Evolutionary conservation across 495 filamentous ascomycete species (phyloP).

Genomic region (Xylaria bambusicola): DNA sequence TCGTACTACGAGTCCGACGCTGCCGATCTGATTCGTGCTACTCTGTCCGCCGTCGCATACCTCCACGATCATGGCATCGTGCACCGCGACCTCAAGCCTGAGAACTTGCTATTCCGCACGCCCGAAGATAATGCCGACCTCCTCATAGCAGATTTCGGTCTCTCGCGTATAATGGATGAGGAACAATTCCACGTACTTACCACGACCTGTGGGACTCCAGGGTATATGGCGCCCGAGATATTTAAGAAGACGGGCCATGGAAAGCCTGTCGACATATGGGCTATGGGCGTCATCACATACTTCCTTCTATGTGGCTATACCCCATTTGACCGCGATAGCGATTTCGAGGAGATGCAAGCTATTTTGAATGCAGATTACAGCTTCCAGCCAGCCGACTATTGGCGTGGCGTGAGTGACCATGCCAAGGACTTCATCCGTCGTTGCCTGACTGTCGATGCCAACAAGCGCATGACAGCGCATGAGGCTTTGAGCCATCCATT

Average conservation of each 20-base stretch:
- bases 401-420: slow-evolving; percentile 82
- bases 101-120: slow-evolving; percentile 78
- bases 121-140: slow-evolving; percentile 83
- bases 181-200: slow-evolving; percentile 98
- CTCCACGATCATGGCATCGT: slow-evolving; percentile 98
- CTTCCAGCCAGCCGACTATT: slow-evolving; percentile 95
- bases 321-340: slow-evolving; percentile 94
- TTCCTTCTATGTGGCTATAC: slow-evolving; percentile 98
- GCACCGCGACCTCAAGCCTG: slow-evolving; percentile 78
- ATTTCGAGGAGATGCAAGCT: slow-evolving; percentile 99
- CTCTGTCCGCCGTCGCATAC: slow-evolving; percentile 95
- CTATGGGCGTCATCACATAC: slow-evolving; percentile 94
- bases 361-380: slow-evolving; percentile 95
- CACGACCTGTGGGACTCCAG: slow-evolving; percentile 95
- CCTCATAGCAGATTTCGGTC: slow-evolving; percentile 95
- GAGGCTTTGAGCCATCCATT: slow-evolving; percentile 88
- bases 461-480: slow-evolving; percentile 88
- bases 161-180: slow-evolving; percentile 97
- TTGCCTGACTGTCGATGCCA: slow-evolving; percentile 88
- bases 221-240: slow-evolving; percentile 97
- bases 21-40: slow-evolving; percentile 90
- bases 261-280: slow-evolving; percentile 93
- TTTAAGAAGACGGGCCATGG: slow-evolving; percentile 87
- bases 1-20: slow-evolving; percentile 98
- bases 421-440: slow-evolving; percentile 83